These are phyloP conservation scores for Phytophthora pinifolia DNA, from an alignment of 352 stramenopile genomes.

Conservation along the genomic window DNA sequence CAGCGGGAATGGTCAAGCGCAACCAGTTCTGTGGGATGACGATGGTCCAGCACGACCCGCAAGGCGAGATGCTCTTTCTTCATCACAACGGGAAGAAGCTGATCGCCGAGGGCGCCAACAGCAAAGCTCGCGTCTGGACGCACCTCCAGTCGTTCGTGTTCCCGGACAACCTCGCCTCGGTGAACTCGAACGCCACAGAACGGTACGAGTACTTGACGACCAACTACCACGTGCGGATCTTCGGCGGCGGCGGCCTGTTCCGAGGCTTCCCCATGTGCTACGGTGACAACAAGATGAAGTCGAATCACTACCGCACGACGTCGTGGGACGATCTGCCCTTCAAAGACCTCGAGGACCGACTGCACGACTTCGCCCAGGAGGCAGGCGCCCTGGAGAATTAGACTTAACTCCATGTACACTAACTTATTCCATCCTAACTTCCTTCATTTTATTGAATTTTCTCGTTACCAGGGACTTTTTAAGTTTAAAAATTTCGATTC, in stretches of 20 bases:
- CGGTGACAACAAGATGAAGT: conserved; percentile 30
- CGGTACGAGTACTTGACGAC: conserved; percentile 23
- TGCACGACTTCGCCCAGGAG: conserved; percentile 19
- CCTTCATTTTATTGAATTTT: too few species aligned
- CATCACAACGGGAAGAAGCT: conserved; percentile 52
- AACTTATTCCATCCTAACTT: too few species aligned
- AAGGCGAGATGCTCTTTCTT: conserved; percentile 41
- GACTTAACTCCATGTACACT: too few species aligned
- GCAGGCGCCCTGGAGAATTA: too few species aligned
- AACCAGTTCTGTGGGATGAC: conserved; percentile 52
- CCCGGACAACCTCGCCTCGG: conserved; percentile 8
- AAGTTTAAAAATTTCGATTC: too few species aligned
- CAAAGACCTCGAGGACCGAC: conserved; percentile 20
- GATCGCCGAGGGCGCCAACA: conserved; percentile 13
- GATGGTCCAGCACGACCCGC: conserved; percentile 47
- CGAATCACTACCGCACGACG: conserved; percentile 21
- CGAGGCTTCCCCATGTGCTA: conserved; percentile 24
- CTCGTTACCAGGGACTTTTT: too few species aligned
- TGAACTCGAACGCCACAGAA: conserved; percentile 3
- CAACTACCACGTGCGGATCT: conserved; percentile 27
- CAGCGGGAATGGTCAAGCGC: conserved; percentile 34
- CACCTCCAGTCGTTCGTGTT: conserved; percentile 32
- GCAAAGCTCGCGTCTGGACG: conserved; percentile 23
- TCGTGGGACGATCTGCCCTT: conserved; percentile 16
- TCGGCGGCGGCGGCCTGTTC: conserved; percentile 16